A percentile compares a stretch with the other conserved stretches of the same genome.
Conservation (phyloP, 139 green algal species). For the Asterochloris erici region DNA sequence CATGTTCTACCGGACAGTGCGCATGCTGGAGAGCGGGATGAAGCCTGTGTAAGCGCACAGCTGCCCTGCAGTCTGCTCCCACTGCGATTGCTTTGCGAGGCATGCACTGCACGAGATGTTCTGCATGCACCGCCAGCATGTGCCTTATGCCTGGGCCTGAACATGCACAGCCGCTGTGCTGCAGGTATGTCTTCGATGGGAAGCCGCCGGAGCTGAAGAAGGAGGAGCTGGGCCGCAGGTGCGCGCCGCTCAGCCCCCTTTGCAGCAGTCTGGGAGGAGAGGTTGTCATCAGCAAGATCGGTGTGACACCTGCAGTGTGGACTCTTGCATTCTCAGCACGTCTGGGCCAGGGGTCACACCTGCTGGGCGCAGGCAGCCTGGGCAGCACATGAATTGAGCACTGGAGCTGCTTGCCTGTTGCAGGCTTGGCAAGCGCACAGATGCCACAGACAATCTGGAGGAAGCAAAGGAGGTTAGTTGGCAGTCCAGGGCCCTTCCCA, state of each 20-base stretch:
- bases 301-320: too few relatives aligned
- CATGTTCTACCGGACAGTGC: conserved; percentile 94
- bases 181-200: conserved; percentile 96
- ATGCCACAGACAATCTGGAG: conserved; percentile 13
- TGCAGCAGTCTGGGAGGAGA: too few relatives aligned
- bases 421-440: conserved; percentile 19
- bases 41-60: conserved; percentile 77
- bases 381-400: too few relatives aligned
- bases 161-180: not conserved
- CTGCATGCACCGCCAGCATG: too few relatives aligned
- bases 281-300: too few relatives aligned
- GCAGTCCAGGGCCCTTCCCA: not conserved
- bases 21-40: conserved; percentile 95
- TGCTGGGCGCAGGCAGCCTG: too few relatives aligned
- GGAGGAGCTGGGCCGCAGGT: conserved; percentile 77
- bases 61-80: not conserved
- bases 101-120: too few relatives aligned
- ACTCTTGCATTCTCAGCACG: too few relatives aligned
- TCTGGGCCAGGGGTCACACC: too few relatives aligned
- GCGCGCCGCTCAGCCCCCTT: not conserved
- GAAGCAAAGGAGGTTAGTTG: conserved; percentile 28
- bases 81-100: not conserved
- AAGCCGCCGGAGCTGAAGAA: conserved; percentile 91
- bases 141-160: too few relatives aligned
- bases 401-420: not conserved